Conservation (phyloP, 2,329 filamentous ascomycete genomes). For the Neofusicoccum kwambonambiense region DNA sequence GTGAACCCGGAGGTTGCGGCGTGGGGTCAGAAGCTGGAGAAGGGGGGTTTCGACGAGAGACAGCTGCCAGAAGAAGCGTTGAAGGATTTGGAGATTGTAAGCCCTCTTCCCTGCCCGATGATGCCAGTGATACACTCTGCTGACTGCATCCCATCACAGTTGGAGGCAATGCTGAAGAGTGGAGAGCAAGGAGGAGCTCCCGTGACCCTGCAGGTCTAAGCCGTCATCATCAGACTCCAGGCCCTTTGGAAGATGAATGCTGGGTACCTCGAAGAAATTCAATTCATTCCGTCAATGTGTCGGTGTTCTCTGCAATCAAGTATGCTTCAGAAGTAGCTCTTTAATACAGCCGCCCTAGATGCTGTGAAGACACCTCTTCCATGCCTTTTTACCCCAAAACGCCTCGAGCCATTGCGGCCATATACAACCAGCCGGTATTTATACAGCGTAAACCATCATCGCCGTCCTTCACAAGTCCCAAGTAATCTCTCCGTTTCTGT, state of each 20-base stretch:
- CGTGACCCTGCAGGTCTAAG: slow-evolving; percentile 32
- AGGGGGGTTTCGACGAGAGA: slow-evolving; percentile 44
- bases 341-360: background rate
- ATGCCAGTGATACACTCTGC: background rate
- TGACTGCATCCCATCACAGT: background rate
- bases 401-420: slow-evolving; percentile 2
- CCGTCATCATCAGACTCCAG: background rate
- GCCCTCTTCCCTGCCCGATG: background rate
- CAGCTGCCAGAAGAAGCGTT: slow-evolving; percentile 59
- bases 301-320: too few species aligned
- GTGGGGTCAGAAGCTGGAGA: slow-evolving; percentile 52
- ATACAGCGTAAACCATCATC: background rate
- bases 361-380: background rate
- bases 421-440: slow-evolving; percentile 8
- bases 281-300: too few species aligned
- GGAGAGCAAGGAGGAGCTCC: slow-evolving; percentile 35
- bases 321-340: too few species aligned
- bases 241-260: too few species aligned
- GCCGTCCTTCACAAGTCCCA: background rate
- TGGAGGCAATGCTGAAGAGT: slow-evolving; percentile 42
- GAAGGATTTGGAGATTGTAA: slow-evolving; percentile 56
- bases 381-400: slow-evolving; percentile 5
- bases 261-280: too few species aligned
- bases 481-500: background rate
- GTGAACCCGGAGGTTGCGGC: slow-evolving; percentile 61